Evolutionary conservation across 331 rosid species (phyloP).

Genomic region (Acacia pycnantha): DNA sequence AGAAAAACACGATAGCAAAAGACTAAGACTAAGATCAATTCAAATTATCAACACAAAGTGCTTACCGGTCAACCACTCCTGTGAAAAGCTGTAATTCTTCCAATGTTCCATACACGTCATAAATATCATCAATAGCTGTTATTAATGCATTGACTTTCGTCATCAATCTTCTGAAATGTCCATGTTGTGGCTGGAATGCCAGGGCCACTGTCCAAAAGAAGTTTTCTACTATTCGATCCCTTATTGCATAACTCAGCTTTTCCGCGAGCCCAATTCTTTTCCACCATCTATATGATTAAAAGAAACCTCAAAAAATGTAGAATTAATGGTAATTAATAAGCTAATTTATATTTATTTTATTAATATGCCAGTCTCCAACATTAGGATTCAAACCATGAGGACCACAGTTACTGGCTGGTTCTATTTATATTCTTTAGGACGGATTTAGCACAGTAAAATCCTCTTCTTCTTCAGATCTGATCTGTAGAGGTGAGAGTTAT

Average conservation of each 20-base stretch:
- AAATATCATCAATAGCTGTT: background rate
- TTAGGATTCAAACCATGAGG: no score
- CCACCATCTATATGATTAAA: background rate
- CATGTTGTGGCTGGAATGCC: background rate
- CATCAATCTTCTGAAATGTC: background rate
- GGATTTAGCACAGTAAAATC: background rate
- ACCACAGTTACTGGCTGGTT: no score
- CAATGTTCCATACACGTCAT: background rate
- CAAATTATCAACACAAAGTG: background rate
- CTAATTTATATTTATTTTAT: background rate
- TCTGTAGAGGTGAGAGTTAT: no score
- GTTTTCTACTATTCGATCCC: background rate
- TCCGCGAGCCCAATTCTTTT: background rate
- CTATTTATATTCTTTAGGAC: background rate
- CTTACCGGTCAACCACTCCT: background rate
- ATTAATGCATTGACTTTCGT: background rate
- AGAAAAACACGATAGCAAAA: no score
- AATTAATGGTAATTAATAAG: background rate
- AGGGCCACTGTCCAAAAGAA: background rate
- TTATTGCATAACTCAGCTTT: background rate
- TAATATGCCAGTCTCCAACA: no score
- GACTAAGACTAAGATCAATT: no score
- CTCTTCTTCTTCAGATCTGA: no score
- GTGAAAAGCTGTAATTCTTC: background rate
- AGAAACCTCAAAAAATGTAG: background rate